Conservation (phyloP, 352 stramenopile species). For the Phytophthora litchii region DNA sequence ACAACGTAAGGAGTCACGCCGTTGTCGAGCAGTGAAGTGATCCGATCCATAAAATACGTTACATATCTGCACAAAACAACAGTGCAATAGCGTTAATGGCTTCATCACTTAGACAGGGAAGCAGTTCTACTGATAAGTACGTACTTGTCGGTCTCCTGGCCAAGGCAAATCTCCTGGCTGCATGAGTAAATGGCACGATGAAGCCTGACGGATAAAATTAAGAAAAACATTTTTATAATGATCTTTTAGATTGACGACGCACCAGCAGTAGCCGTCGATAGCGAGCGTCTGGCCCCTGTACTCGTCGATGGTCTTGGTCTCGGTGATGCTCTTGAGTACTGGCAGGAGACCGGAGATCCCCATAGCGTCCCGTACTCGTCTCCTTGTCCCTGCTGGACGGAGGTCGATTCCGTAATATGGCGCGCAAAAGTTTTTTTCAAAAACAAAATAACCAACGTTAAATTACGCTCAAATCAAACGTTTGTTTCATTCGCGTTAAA, state of each 20-base stretch:
- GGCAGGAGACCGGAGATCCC: slow-evolving; percentile 64
- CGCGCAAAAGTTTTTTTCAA: slow-evolving; percentile 34
- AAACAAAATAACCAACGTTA: slow-evolving; percentile 23
- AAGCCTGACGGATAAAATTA: slow-evolving; percentile 46
- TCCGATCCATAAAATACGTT: slow-evolving; percentile 74
- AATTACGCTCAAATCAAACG: slow-evolving; percentile 1
- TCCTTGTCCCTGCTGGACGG: slow-evolving; percentile 34
- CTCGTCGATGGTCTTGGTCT: slow-evolving; percentile 53
- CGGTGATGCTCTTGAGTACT: slow-evolving; percentile 81
- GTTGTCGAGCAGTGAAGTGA: slow-evolving; percentile 56
- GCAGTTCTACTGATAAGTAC: slow-evolving; percentile 4
- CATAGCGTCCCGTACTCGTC: slow-evolving; percentile 31
- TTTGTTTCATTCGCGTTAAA: background rate
- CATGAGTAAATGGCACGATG: slow-evolving; percentile 81
- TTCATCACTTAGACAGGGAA: background rate
- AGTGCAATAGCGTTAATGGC: slow-evolving; percentile 12
- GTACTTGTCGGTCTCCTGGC: slow-evolving; percentile 74
- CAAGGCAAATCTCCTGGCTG: slow-evolving; percentile 75
- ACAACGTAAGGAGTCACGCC: slow-evolving; percentile 78
- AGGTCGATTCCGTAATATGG: slow-evolving; percentile 42
- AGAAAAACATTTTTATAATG: background rate
- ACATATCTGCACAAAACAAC: slow-evolving; percentile 57
- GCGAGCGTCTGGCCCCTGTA: slow-evolving; percentile 73
- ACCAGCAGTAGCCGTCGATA: slow-evolving; percentile 89
- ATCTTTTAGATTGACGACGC: slow-evolving; percentile 2